Base-by-base conservation (phyloP, 2,329 filamentous ascomycete genomes). In the Macroventuria anomochaeta region DNA sequence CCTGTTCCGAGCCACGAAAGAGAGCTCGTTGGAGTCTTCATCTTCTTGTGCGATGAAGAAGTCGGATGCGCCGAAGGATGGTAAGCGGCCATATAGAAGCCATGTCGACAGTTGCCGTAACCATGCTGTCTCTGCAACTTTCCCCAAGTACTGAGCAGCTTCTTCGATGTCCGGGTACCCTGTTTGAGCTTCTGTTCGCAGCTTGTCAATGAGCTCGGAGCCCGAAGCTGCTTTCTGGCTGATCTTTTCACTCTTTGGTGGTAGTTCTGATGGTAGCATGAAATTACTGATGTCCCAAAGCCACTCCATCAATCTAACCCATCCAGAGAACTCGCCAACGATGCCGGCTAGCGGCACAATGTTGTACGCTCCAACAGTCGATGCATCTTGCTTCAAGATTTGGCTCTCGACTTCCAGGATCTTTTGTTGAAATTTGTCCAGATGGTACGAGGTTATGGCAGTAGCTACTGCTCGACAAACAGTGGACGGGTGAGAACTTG, bases 291-390 rank as follows among this genome's bases (percentile, higher is more conserved):
- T 77, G 26, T 85, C 82, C 86, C 88, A 90, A 17, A 97, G 81
- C 91, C 93, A 97, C 65, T 93, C 88, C 80, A 97, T 84, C 29
- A 87, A 82, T 64, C 91, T 84, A 39, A 84, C 89, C 93, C 93
- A 97, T 36, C 85, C 88, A n/a, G 88, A 86, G 67, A 97, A 97
- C 68, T 95, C 89, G 5, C 83, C 84, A 23, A 96, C 86, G 17
- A 97, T 83, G 1, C 88, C 88, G 42, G 95, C 96, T 63, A 99
- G 77, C 2, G 95, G 93, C 18, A 97, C 93, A 58, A 96, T 96
- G 57, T 93, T 89, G 72, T 97, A 96, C 1, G 90, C 93, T 34
- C 93, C 93, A 1, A 97, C 93, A 53, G 90, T 85, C 6, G 80
- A 84, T 2, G 92, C 83, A 77, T 97, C 91, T 65, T 86, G 85